Conservation (phyloP, 345 rosid genomes). For the Stellera chamaejasme region DNA sequence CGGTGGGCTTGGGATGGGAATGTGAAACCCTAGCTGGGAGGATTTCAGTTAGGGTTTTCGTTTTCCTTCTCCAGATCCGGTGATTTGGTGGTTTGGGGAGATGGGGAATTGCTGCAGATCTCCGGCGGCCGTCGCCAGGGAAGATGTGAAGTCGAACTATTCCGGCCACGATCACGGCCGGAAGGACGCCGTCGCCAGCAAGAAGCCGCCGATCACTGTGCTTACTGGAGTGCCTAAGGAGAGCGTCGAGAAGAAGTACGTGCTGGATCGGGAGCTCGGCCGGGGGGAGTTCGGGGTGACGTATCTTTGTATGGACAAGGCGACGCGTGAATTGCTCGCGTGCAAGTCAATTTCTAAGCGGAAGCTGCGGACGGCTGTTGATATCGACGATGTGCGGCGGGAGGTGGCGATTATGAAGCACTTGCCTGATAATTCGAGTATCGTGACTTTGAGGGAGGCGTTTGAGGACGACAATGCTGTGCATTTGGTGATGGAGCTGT, state of each 20-base stretch:
- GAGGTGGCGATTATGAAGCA: slow-evolving; percentile 99
- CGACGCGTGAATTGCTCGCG: slow-evolving; percentile 71
- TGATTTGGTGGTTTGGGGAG: background rate
- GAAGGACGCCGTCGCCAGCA: slow-evolving; percentile 36
- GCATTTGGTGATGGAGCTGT: slow-evolving; percentile 99
- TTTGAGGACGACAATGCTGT: slow-evolving; percentile 97
- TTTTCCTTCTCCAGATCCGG: slow-evolving; percentile 19
- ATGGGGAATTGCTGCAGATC: slow-evolving; percentile 99
- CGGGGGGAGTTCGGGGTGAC: slow-evolving; percentile 99
- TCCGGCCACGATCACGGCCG: slow-evolving; percentile 63
- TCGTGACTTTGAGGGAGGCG: slow-evolving; percentile 87
- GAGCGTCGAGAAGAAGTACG: slow-evolving; percentile 83
- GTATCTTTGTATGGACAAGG: slow-evolving; percentile 83
- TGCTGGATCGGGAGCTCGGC: slow-evolving; percentile 92
- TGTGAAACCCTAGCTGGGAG: slow-evolving; percentile 38
- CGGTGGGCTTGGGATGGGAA: slow-evolving; percentile 13
- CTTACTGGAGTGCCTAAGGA: slow-evolving; percentile 71
- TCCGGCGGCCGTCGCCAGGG: slow-evolving; percentile 97
- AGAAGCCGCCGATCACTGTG: slow-evolving; percentile 71
- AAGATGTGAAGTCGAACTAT: slow-evolving; percentile 84
- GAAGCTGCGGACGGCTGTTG: slow-evolving; percentile 90
- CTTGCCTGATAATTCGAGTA: slow-evolving; percentile 77
- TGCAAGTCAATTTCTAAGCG: slow-evolving; percentile 96
- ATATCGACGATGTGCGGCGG: slow-evolving; percentile 85
- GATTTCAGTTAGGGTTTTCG: background rate